Percentiles rank a stretch among this genome's conserved stretches.
These are phyloP conservation scores for Protostelium mycophagum DNA, from an alignment of 78 protist genomes.

Conservation along the genomic window DNA sequence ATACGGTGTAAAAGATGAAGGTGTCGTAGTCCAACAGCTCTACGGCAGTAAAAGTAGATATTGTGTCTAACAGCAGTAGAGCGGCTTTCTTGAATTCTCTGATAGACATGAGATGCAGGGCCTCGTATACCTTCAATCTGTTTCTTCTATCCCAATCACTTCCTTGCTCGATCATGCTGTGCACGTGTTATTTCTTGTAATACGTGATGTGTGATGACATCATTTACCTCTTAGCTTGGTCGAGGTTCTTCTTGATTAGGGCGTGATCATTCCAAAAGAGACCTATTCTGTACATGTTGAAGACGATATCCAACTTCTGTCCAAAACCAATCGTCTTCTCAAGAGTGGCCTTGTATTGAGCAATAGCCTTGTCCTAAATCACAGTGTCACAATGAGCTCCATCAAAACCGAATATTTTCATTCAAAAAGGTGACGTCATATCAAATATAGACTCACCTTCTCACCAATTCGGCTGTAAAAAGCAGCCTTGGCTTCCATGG, in stretches of 20 bases:
- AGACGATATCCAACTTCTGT: slow-evolving; percentile 83
- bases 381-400: background rate
- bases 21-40: slow-evolving; percentile 74
- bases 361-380: slow-evolving; percentile 59
- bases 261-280: slow-evolving; percentile 79
- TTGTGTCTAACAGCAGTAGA: slow-evolving; percentile 69
- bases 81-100: slow-evolving; percentile 86
- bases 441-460: slow-evolving; percentile 39
- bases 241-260: slow-evolving; percentile 59
- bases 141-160: slow-evolving; percentile 99
- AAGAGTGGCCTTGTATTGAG: slow-evolving; percentile 35
- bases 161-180: slow-evolving; percentile 65
- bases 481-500: slow-evolving; percentile 68
- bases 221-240: slow-evolving; percentile 52
- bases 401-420: background rate
- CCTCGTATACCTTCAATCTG: slow-evolving; percentile 94
- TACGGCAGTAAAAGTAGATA: slow-evolving; percentile 84
- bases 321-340: slow-evolving; percentile 91
- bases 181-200: background rate
- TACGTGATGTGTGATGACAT: background rate
- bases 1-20: slow-evolving; percentile 77
- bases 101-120: slow-evolving; percentile 49
- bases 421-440: background rate
- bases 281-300: slow-evolving; percentile 81
- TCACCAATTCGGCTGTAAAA: slow-evolving; percentile 81